Conservation (phyloP, 1,284 basidiomycete genomes). For the Quambalaria eucalypti region DNA sequence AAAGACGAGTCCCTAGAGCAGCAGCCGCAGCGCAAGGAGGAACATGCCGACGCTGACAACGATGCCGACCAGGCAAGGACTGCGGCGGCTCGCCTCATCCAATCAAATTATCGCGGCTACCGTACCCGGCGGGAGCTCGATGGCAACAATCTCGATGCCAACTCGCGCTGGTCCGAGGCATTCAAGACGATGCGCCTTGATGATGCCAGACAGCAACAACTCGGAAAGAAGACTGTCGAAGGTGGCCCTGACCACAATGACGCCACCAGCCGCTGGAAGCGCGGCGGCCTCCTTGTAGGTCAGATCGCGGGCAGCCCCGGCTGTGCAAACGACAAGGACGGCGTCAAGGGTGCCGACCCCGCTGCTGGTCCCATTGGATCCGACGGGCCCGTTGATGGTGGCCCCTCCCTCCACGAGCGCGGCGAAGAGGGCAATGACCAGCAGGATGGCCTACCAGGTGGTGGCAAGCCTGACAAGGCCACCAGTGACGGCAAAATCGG, state of each 20-base stretch:
- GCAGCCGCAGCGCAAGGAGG: too few relatives aligned
- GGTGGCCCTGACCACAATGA: too few relatives aligned
- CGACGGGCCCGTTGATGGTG: slow-evolving; percentile 18
- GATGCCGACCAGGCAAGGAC: too few relatives aligned
- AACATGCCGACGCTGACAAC: too few relatives aligned
- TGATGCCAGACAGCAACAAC: slow-evolving; percentile 8
- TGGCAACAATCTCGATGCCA: slow-evolving; percentile 26
- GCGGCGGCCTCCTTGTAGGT: slow-evolving; percentile 27
- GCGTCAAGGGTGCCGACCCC: slow-evolving; percentile 7
- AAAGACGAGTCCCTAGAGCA: too few relatives aligned
- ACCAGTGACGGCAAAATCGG: slow-evolving; percentile 21
- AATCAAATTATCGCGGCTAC: slow-evolving; percentile 35
- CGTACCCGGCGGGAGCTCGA: slow-evolving; percentile 21
- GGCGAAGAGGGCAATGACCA: background rate
- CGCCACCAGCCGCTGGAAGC: slow-evolving; percentile 23
- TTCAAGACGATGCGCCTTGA: slow-evolving; percentile 22
- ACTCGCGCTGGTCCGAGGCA: slow-evolving; percentile 30
- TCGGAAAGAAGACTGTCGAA: background rate
- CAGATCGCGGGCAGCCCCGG: slow-evolving; percentile 17
- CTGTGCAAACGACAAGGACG: slow-evolving; percentile 11
- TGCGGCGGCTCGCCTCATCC: slow-evolving; percentile 24
- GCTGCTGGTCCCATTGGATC: slow-evolving; percentile 6
- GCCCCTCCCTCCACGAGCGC: slow-evolving; percentile 11
- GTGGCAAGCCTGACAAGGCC: slow-evolving; percentile 2
- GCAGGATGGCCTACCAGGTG: background rate